Conservation (phyloP, 176 grass and related monocot species). For the Avena insularis region DNA sequence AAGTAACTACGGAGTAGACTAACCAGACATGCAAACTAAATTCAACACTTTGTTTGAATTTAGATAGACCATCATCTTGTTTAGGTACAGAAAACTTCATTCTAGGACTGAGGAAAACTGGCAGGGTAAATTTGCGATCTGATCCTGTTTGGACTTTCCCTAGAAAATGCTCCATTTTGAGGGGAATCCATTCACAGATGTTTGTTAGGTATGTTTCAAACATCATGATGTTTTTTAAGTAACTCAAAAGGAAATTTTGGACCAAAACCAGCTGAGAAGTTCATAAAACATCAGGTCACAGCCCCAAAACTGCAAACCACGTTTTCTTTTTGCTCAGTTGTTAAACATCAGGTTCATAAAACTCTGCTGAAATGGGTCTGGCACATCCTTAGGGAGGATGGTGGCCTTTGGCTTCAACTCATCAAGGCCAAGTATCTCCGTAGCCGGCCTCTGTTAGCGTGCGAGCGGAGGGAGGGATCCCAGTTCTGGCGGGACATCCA, state of each 20-base stretch:
- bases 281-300: not conserved
- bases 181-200: not conserved
- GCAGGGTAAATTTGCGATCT: not conserved
- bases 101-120: not conserved
- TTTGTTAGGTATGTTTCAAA: conserved; percentile 6
- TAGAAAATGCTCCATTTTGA: not conserved
- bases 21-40: not conserved
- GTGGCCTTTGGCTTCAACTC: too few species aligned
- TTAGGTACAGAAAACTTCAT: not conserved
- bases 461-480: too few species aligned
- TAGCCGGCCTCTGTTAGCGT: too few species aligned
- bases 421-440: too few species aligned
- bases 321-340: not conserved
- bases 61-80: not conserved
- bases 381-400: too few species aligned
- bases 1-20: conserved; percentile 18
- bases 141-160: not conserved
- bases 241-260: not conserved
- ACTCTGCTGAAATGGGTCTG: too few species aligned
- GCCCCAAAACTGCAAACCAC: not conserved
- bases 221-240: not conserved
- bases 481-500: too few species aligned
- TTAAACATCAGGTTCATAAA: not conserved
- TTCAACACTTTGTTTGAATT: conserved; percentile 8
- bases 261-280: not conserved